These are phyloP conservation scores for Boletus sp. DNA, from an alignment of 768 basidiomycete genomes.

Conservation along the genomic window DNA sequence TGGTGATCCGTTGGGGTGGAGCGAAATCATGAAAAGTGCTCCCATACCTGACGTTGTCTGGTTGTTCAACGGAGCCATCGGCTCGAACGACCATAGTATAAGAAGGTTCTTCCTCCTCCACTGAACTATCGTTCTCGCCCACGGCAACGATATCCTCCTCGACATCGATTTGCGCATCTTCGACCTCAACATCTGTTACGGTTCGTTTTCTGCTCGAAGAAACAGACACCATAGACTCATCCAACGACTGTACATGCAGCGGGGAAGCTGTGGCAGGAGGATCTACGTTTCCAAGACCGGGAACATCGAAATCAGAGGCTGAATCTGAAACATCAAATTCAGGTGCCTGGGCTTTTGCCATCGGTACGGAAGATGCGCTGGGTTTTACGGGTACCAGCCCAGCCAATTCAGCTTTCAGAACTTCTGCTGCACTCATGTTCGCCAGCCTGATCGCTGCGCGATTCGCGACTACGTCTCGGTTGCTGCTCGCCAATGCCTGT, in stretches of 20 bases:
- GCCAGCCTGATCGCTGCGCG: slow-evolving; percentile 90
- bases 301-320: slow-evolving; percentile 34
- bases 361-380: slow-evolving; percentile 25
- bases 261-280: slow-evolving; percentile 16
- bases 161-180: slow-evolving; percentile 33
- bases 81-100: slow-evolving; percentile 74
- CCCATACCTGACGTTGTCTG: slow-evolving; percentile 86
- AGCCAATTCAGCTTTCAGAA: slow-evolving; percentile 85
- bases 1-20: background rate
- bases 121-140: slow-evolving; percentile 41
- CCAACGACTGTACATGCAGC: slow-evolving; percentile 10
- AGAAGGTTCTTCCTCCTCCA: slow-evolving; percentile 47
- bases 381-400: slow-evolving; percentile 44
- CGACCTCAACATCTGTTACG: slow-evolving; percentile 41
- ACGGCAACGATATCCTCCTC: slow-evolving; percentile 24
- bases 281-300: slow-evolving; percentile 31
- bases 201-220: slow-evolving; percentile 44
- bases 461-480: slow-evolving; percentile 86
- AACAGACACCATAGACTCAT: slow-evolving; percentile 16
- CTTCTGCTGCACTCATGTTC: slow-evolving; percentile 94
- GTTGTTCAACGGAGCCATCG: slow-evolving; percentile 93
- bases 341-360: slow-evolving; percentile 34
- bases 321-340: slow-evolving; percentile 26
- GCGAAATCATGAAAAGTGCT: background rate
- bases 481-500: slow-evolving; percentile 80